Evolutionary conservation across 345 rosid species (phyloP), one percentile per base, ranked within the genome.

Genomic region (Populus alba): DNA sequence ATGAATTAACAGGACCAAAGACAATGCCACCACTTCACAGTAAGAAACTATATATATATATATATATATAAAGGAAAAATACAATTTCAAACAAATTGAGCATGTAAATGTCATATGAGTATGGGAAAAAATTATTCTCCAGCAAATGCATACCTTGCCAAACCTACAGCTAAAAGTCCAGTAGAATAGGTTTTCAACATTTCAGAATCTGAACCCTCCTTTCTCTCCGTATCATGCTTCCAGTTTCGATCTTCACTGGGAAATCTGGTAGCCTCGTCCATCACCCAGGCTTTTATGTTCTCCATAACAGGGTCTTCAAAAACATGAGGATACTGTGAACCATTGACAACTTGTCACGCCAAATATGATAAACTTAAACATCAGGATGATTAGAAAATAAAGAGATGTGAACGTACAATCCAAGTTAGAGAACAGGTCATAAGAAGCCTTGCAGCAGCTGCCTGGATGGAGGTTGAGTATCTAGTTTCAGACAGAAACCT

Each of bases 151-250:
- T 89, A 96, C 99, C 92, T 81, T 12, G 78, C 79, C 89, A 96
- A 87, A 87, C 97, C 91, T 71, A 90, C 86, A 75, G 97, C 97
- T 78, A 96, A 97, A 85, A 96, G 94, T 38, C 99, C 99, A 13
- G 97, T 92, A 57, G 95, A 84, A 81, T 96, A 96, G 76, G 97
- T 85, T 86, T 87, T 94, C 79, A 96, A 80, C 90, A 96, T 91
- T 82, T 96, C 98, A 79, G 85, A 85, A 86, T 91, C 95, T 7
- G 94, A 89, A 77, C 89, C 95, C 74, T 86, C 92, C 80, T 83
- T 88, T 76, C 81, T 90, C 13, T 82, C 87, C 71, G 78, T n/a
- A 39, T 86, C 92, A 55, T 75, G 82, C 80, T 80, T 91, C 61
- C 61, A 83, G 43, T 70, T 82, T 10, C 79, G 75, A 63, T 84